Percentiles rank a stretch among this genome's conserved stretches.
Evolutionary conservation across 805 yeast genomes (phyloP).

Genomic region (Candida pseudofarinosa): DNA sequence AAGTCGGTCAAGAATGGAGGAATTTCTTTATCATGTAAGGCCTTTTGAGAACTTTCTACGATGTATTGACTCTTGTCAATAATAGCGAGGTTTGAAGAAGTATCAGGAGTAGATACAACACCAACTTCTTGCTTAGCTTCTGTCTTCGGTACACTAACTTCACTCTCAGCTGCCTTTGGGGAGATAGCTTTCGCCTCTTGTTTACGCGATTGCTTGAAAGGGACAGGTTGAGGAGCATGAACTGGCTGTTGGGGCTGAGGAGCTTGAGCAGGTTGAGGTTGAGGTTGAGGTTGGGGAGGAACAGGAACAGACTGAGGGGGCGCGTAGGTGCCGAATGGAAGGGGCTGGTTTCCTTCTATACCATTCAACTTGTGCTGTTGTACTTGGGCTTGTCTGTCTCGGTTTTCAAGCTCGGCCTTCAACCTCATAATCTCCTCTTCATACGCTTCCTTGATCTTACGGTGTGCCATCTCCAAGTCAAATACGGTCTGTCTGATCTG

Average conservation of each 20-base stretch:
- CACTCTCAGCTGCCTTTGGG: slow-evolving; percentile 11
- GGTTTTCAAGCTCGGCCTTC: slow-evolving; percentile 78
- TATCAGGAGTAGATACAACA: slow-evolving; percentile 21
- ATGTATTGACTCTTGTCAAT: slow-evolving; percentile 40
- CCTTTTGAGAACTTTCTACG: slow-evolving; percentile 41
- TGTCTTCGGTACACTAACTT: slow-evolving; percentile 5
- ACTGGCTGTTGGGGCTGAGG: slow-evolving; percentile 6
- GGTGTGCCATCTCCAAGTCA: slow-evolving; percentile 90
- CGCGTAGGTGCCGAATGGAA: slow-evolving; percentile 12
- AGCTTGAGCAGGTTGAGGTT: slow-evolving; percentile 18
- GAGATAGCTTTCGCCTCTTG: slow-evolving; percentile 12
- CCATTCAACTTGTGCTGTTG: slow-evolving; percentile 17
- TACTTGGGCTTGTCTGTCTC: slow-evolving; percentile 59
- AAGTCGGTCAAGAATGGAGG: slow-evolving; percentile 79
- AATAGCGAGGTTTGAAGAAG: slow-evolving; percentile 30
- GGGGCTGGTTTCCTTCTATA: slow-evolving; percentile 7
- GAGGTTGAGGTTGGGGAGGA: slow-evolving; percentile 12
- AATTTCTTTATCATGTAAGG: slow-evolving; percentile 64
- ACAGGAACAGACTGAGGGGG: slow-evolving; percentile 12
- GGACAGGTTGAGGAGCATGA: slow-evolving; percentile 11
- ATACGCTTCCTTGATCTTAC: slow-evolving; percentile 92
- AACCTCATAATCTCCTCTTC: slow-evolving; percentile 87
- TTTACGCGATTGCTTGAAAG: slow-evolving; percentile 14
- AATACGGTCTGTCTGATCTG: slow-evolving; percentile 91
- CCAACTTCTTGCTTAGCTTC: slow-evolving; percentile 10